Evolutionary conservation across 805 yeast species (phyloP).

Genomic region (Ogataea trehalophila): DNA sequence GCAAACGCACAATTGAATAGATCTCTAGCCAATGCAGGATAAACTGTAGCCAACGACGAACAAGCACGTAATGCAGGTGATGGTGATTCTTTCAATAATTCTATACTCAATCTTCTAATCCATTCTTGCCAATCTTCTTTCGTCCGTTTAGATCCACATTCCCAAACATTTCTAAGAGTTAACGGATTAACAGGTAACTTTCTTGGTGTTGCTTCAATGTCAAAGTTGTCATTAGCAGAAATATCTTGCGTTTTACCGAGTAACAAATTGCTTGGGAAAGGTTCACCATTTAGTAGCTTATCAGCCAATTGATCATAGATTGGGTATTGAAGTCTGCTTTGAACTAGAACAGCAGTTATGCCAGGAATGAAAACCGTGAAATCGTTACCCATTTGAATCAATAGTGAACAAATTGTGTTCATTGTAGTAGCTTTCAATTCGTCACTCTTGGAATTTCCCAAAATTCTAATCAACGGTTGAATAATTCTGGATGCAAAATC

Average conservation of each 20-base stretch:
- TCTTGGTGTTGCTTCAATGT: conserved; percentile 63
- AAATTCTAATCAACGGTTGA: conserved; percentile 75
- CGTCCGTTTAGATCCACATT: conserved; percentile 80
- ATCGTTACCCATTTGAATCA: conserved; percentile 78
- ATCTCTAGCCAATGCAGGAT: conserved; percentile 83
- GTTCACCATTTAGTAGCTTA: conserved; percentile 76
- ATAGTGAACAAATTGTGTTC: conserved; percentile 73
- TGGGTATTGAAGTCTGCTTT: conserved; percentile 61
- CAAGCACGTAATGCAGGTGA: conserved; percentile 93
- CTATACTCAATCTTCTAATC: conserved; percentile 83
- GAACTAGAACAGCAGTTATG: conserved; percentile 60
- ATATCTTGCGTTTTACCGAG: conserved; percentile 54
- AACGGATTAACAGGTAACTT: conserved; percentile 67
- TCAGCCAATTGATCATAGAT: conserved; percentile 78
- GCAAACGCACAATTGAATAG: conserved; percentile 92
- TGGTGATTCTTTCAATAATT: conserved; percentile 85
- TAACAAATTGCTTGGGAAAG: conserved; percentile 71
- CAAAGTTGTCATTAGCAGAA: conserved; percentile 43
- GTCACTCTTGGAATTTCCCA: conserved; percentile 36
- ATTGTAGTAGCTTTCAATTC: conserved; percentile 63
- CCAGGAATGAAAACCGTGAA: conserved; percentile 83
- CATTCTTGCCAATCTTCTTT: conserved; percentile 98
- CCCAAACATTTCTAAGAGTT: conserved; percentile 82
- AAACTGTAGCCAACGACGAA: conserved; percentile 79
- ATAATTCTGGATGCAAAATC: conserved; percentile 90